Conservation (phyloP, 2,329 filamentous ascomycete species). For the Penicillium sp. region DNA sequence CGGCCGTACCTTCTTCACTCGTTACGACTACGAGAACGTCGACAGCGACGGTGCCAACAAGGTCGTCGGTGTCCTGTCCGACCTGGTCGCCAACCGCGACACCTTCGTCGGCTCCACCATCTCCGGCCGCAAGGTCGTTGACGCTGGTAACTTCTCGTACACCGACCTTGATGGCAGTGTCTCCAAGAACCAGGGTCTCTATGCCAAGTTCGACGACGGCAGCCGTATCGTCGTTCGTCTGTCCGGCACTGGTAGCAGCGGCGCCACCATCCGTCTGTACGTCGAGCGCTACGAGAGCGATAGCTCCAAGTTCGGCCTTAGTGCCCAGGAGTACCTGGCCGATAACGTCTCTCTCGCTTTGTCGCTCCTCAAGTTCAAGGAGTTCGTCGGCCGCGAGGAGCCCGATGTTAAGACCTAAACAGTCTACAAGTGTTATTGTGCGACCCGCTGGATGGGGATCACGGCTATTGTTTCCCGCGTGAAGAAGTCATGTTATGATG, state of each 20-base stretch:
- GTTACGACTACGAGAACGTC: constrained; percentile 96
- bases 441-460: constrained; percentile 27
- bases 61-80: constrained; percentile 76
- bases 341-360: constrained; percentile 84
- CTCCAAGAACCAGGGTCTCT: constrained; percentile 93
- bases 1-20: constrained; percentile 97
- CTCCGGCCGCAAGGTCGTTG: constrained; percentile 75
- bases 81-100: constrained; percentile 68
- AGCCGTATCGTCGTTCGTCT: constrained; percentile 93
- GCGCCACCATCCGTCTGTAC: constrained; percentile 94
- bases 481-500: constrained; percentile 15
- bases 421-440: constrained; percentile 5
- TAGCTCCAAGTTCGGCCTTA: constrained; percentile 70
- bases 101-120: constrained; percentile 84
- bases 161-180: constrained; percentile 97
- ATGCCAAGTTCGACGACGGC: constrained; percentile 88
- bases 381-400: constrained; percentile 87
- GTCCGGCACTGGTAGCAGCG: constrained; percentile 91
- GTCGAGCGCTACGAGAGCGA: constrained; percentile 93
- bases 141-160: constrained; percentile 96
- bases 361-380: constrained; percentile 84
- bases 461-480: constrained; percentile 15
- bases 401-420: constrained; percentile 91
- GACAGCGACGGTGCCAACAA: constrained; percentile 89
- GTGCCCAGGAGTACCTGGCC: constrained; percentile 91